Evolutionary conservation across 352 stramenopile species (phyloP).

Genomic region (Globisporangium sylvaticum): DNA sequence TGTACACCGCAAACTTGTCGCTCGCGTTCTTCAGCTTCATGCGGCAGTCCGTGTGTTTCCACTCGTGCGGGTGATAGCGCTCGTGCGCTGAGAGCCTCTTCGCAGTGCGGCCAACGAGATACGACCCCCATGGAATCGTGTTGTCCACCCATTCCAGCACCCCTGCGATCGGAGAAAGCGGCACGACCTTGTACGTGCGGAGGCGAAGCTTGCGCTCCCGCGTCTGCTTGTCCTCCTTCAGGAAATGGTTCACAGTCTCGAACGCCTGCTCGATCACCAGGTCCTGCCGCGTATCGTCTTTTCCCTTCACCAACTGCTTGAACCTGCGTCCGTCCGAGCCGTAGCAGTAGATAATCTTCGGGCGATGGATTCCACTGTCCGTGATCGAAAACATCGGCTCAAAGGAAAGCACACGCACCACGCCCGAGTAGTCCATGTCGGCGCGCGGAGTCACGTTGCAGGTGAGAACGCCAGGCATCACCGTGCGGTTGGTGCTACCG

Average conservation of each 20-base stretch:
- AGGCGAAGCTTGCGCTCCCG: conserved; percentile 80
- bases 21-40: conserved; percentile 66
- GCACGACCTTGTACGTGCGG: conserved; percentile 96
- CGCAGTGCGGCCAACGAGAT: conserved; percentile 64
- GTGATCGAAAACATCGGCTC: conserved; percentile 91
- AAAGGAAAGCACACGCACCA: conserved; percentile 88
- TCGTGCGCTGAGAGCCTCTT: conserved; percentile 84
- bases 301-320: conserved; percentile 96
- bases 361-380: conserved; percentile 92
- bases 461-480: conserved; percentile 82
- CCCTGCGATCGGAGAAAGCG: conserved; percentile 88
- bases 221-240: conserved; percentile 63
- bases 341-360: conserved; percentile 97
- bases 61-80: conserved; percentile 95
- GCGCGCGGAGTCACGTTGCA: conserved; percentile 52
- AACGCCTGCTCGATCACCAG: conserved; percentile 90
- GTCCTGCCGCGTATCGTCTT: conserved; percentile 86
- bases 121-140: conserved; percentile 93
- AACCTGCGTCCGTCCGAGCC: conserved; percentile 90
- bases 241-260: conserved; percentile 87
- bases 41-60: conserved; percentile 82
- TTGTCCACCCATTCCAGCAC: conserved; percentile 99
- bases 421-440: conserved; percentile 79
- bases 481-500: conserved; percentile 24
- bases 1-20: conserved; percentile 82